Evolutionary conservation across 768 basidiomycete species (phyloP).

Genomic region (Lactifluus rugatus): DNA sequence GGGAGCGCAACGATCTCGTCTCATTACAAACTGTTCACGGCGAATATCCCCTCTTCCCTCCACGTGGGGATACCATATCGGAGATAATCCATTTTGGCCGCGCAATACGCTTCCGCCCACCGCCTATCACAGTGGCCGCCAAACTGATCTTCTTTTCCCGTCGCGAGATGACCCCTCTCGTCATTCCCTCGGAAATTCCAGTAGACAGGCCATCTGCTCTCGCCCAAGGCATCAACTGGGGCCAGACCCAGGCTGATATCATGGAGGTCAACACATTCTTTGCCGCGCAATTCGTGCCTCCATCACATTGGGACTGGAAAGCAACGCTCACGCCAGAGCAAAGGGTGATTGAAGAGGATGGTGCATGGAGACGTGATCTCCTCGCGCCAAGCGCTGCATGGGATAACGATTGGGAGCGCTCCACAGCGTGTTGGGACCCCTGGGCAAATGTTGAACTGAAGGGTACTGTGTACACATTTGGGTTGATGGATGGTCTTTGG

Average conservation of each 20-base stretch:
- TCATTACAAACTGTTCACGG: slow-evolving; percentile 35
- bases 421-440: slow-evolving; percentile 37
- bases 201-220: slow-evolving; percentile 27
- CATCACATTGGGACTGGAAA: slow-evolving; percentile 25
- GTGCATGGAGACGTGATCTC: slow-evolving; percentile 22
- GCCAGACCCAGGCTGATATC: slow-evolving; percentile 51
- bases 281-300: slow-evolving; percentile 27
- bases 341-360: slow-evolving; percentile 22
- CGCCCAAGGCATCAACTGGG: slow-evolving; percentile 23
- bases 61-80: slow-evolving; percentile 15
- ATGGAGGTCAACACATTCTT: slow-evolving; percentile 42
- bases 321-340: slow-evolving; percentile 20
- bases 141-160: slow-evolving; percentile 55
- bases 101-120: slow-evolving; percentile 25
- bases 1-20: slow-evolving; percentile 20
- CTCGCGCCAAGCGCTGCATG: slow-evolving; percentile 33
- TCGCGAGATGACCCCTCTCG: slow-evolving; percentile 39
- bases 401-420: slow-evolving; percentile 52
- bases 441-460: slow-evolving; percentile 25
- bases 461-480: slow-evolving; percentile 37
- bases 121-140: slow-evolving; percentile 47
- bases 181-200: slow-evolving; percentile 31
- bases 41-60: slow-evolving; percentile 38
- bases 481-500: slow-evolving; percentile 48
- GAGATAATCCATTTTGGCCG: slow-evolving; percentile 21